Evolutionary conservation across 2,329 filamentous ascomycete genomes (phyloP), one percentile per base, ranked within the genome.

Genomic region (Monilinia laxa): DNA sequence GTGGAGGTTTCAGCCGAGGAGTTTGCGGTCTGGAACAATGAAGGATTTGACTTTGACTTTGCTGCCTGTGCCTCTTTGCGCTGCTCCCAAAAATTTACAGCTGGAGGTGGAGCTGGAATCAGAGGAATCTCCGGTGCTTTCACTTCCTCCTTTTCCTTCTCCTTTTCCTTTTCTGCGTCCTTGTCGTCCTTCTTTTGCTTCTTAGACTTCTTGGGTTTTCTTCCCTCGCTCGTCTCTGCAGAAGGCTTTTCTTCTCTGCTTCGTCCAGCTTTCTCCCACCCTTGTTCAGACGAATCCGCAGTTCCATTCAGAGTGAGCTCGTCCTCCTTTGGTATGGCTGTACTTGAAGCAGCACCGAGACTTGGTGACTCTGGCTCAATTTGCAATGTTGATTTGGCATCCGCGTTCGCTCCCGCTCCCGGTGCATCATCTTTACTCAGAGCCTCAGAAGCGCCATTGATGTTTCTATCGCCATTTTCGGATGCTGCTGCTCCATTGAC

Each of bases 41-140:
- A 62, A 7, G 69, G 62, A 52, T 58, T 68, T 6, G 72, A 76
- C 73, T 82, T 84, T 62, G 75, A 73, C 75, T 83, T 84, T 51
- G 81, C 79, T n/a, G 83, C 78, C 69, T 83, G 66, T 57, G 87
- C 87, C 74, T 92, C 89, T 73, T 85, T 89, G 66, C 93, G 86
- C 78, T 93, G 87, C 70, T 88, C 85, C 94, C 95, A 99, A 69
- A 93, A 82, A 77, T 99, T 99, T 67, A 97, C 90, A 1, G 87
- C 78, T 0, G 95, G 95, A 54, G 91, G 83, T 40, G 92, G 90
- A 23, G 94, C 94, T 68, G 95, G 92, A 57, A 90, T 89, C 53
- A 97, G 82, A 69, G 81, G 78, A 35, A 65, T 18, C 55, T 62
- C 59, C 25, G 86, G 80, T 72, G 85, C 80, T 18, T 81, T 81